Conservation (phyloP, 768 basidiomycete species). For the Heimioporus sp. region DNA sequence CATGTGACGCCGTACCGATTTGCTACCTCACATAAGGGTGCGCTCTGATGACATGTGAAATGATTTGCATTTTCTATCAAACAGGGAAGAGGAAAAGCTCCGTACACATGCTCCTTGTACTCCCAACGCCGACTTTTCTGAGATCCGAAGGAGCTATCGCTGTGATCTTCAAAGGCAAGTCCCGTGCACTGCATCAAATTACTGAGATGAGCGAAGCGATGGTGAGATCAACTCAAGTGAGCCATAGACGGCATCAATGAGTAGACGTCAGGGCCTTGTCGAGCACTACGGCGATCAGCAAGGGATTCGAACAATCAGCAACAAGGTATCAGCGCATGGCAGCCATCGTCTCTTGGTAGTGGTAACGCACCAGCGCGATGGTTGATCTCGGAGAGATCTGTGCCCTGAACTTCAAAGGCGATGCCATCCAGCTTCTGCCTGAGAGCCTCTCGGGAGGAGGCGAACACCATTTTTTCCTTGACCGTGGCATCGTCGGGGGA, state of each 20-base stretch:
- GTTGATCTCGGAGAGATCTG: slow-evolving; percentile 71
- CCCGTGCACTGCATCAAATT: not conserved
- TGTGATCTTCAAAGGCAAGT: not conserved
- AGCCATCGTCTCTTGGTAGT: not conserved
- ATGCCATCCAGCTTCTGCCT: slow-evolving; percentile 73
- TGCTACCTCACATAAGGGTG: not conserved
- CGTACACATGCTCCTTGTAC: not conserved
- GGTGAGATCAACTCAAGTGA: not conserved
- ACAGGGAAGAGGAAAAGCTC: not conserved
- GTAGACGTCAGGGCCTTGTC: slow-evolving; percentile 16
- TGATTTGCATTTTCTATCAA: not conserved
- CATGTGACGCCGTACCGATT: not conserved
- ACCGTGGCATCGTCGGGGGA: slow-evolving; percentile 81
- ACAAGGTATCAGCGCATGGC: too few species aligned
- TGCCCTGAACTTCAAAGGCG: slow-evolving; percentile 81
- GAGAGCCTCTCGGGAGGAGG: slow-evolving; percentile 83
- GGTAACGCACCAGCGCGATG: slow-evolving; percentile 58
- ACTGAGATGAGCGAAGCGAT: not conserved
- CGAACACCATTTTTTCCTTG: slow-evolving; percentile 91
- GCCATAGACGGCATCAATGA: slow-evolving; percentile 9
- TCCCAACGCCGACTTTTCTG: not conserved
- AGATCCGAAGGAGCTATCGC: not conserved
- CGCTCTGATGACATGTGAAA: slow-evolving; percentile 4
- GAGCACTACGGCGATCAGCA: slow-evolving; percentile 11
- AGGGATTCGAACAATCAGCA: not conserved